These are phyloP conservation scores for Daldinia concentrica DNA, from an alignment of 495 filamentous ascomycete species.

Conservation along the genomic window DNA sequence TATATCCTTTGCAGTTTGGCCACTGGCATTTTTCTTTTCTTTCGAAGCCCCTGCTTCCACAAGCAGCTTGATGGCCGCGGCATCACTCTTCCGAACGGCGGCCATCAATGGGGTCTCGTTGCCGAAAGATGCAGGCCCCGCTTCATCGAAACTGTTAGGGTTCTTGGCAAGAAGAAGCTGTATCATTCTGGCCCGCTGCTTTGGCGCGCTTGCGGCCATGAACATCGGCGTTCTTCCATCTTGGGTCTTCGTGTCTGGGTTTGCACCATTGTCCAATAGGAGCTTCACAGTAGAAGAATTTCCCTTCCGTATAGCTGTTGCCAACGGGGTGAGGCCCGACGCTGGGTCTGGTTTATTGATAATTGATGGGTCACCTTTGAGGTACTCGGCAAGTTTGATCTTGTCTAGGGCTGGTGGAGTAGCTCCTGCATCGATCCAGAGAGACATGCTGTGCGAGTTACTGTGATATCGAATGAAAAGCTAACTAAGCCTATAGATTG, in stretches of 20 bases:
- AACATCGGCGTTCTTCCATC: constrained; percentile 32
- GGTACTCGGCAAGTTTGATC: constrained; percentile 13
- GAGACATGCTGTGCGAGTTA: constrained; percentile 11
- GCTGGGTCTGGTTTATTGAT: constrained; percentile 15
- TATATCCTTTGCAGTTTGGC: no score
- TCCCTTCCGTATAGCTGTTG: constrained; percentile 17
- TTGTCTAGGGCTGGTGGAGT: constrained; percentile 18
- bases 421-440: constrained; percentile 34
- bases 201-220: constrained; percentile 18
- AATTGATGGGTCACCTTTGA: constrained; percentile 4
- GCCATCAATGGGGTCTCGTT: no score
- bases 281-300: constrained; percentile 22
- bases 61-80: no score
- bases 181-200: constrained; percentile 5
- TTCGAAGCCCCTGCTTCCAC: no score
- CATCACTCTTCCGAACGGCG: no score
- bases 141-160: no score
- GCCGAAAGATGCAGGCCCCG: no score
- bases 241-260: constrained; percentile 18
- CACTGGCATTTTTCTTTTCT: no score
- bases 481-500: not conserved
- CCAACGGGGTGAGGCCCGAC: constrained; percentile 26
- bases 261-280: constrained; percentile 30
- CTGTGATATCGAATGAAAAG: not conserved
- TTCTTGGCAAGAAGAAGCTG: no score